These are phyloP conservation scores for Colletotrichum camelliae DNA, from an alignment of 2,329 filamentous ascomycete genomes.

Conservation along the genomic window DNA sequence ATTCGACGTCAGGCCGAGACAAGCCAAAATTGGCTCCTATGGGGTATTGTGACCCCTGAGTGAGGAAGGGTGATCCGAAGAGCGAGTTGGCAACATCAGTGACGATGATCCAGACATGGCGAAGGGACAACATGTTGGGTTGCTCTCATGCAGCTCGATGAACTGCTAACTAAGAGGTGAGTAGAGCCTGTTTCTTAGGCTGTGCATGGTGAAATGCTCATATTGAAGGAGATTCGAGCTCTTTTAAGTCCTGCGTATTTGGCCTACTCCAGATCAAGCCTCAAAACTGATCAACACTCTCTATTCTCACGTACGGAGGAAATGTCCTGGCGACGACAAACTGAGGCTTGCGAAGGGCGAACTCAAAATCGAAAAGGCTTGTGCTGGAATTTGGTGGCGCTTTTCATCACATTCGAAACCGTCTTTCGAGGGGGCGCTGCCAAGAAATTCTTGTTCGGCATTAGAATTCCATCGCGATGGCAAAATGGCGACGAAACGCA, in stretches of 20 bases:
- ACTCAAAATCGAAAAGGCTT: not conserved
- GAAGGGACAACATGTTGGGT: not conserved
- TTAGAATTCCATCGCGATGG: not conserved
- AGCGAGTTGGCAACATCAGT: not conserved
- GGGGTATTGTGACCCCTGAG: rapidly evolving
- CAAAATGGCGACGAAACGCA: rapidly evolving
- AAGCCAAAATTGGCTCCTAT: not conserved
- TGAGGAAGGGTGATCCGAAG: rapidly evolving
- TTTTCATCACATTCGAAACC: not conserved
- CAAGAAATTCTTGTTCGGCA: not conserved
- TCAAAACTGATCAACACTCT: too few species aligned
- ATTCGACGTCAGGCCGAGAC: not conserved
- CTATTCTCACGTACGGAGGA: not conserved
- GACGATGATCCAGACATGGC: not conserved
- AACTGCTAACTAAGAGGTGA: not conserved
- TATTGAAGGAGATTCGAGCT: not conserved
- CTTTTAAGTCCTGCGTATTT: not conserved
- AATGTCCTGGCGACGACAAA: not conserved
- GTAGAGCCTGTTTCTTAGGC: not conserved
- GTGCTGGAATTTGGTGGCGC: not conserved
- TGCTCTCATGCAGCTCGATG: not conserved
- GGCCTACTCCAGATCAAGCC: too few species aligned
- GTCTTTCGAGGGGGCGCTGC: not conserved
- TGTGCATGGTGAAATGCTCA: not conserved
- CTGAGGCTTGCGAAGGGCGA: not conserved